Conservation (phyloP, 805 yeast genomes). For the Hanseniaspora vineae region DNA sequence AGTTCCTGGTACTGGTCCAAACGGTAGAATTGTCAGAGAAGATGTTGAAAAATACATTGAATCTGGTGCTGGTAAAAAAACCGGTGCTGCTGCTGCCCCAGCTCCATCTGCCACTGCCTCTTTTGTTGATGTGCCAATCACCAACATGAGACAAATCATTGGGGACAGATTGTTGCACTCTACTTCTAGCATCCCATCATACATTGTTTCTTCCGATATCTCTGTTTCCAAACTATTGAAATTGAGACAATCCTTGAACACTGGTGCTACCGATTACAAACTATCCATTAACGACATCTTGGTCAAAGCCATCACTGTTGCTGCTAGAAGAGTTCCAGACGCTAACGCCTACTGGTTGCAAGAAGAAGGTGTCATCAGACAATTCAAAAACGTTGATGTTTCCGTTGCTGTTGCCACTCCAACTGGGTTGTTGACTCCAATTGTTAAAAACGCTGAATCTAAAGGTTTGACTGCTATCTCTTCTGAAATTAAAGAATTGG, state of each 20-base stretch:
- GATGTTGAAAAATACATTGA: constrained; percentile 70
- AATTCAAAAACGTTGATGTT: constrained; percentile 82
- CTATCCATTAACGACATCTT: constrained; percentile 89
- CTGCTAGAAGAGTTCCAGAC: constrained; percentile 81
- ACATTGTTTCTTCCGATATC: constrained; percentile 77
- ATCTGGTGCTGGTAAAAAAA: constrained; percentile 28
- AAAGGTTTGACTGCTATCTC: constrained; percentile 83
- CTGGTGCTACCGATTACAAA: constrained; percentile 76
- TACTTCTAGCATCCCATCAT: constrained; percentile 78
- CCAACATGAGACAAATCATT: constrained; percentile 88
- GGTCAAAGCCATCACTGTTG: constrained; percentile 88
- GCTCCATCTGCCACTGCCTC: constrained; percentile 40
- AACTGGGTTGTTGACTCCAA: constrained; percentile 93
- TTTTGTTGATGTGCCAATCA: constrained; percentile 73
- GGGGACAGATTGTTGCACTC: constrained; percentile 81
- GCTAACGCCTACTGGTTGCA: constrained; percentile 92
- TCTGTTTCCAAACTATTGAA: constrained; percentile 84
- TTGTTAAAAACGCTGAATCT: constrained; percentile 74
- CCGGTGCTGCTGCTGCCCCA: constrained; percentile 33
- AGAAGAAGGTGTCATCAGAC: constrained; percentile 80
- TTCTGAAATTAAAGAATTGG: constrained; percentile 74
- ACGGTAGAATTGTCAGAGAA: constrained; percentile 83
- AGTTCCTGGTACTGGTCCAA: constrained; percentile 87
- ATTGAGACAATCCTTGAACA: constrained; percentile 81
- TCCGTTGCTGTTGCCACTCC: constrained; percentile 99